A percentile compares a stretch with the other conserved stretches of the same genome.
phyloP scores from a whole-genome alignment of 257 asterid species.

The Paraleonurus japonicus region DNA sequence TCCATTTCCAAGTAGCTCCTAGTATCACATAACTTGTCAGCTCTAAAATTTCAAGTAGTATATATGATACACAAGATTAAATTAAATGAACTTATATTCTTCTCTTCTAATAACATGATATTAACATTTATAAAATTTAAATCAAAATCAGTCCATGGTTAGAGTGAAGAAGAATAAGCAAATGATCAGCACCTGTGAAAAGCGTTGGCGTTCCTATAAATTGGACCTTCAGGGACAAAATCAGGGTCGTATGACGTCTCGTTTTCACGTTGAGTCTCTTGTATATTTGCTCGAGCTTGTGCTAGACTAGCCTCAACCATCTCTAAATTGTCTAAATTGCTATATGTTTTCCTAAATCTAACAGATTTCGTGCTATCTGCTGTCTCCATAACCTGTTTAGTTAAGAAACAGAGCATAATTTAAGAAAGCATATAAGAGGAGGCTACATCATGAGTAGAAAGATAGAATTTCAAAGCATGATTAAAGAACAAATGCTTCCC shows the following conservation, averaged over 20 bases:
- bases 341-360: constrained; percentile 4
- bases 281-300: constrained; percentile 43
- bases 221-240: constrained; percentile 43
- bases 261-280: constrained; percentile 33
- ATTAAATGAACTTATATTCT: background rate
- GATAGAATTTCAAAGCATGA: background rate
- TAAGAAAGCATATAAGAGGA: background rate
- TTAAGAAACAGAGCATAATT: background rate
- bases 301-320: constrained; percentile 51
- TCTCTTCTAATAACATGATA: background rate
- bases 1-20: constrained; percentile 76
- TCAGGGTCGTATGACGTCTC: constrained; percentile 44
- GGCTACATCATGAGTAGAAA: background rate
- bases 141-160: background rate
- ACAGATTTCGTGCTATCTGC: background rate
- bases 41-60: background rate
- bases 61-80: background rate
- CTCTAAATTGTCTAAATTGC: constrained; percentile 40
- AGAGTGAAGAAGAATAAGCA: background rate
- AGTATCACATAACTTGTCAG: background rate
- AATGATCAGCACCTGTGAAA: constrained; percentile 43
- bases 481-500: background rate
- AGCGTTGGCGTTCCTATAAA: constrained; percentile 43
- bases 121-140: background rate
- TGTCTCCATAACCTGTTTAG: constrained; percentile 18